Evolutionary conservation across 2,329 filamentous ascomycete genomes (phyloP), one percentile per base, ranked within the genome.

Genomic region (Penicillium sp.): DNA sequence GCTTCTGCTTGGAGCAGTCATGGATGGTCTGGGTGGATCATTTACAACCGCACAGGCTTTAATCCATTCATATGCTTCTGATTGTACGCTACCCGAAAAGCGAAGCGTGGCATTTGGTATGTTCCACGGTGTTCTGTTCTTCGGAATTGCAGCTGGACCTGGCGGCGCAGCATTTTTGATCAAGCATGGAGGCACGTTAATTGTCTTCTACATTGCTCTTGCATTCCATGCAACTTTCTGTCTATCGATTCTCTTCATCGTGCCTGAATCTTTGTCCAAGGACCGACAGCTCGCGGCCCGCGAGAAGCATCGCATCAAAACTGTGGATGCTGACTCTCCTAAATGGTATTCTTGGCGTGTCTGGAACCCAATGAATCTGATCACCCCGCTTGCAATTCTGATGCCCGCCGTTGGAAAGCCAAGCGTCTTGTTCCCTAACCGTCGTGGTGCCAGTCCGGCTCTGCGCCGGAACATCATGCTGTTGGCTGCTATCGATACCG

Each of bases 51-150:
- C 88, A 29, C 89, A 89, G 79, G 86, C 89, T 46, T 78, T 96
- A 57, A 87, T 86, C 23, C 88, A 95, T 72, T 91, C 93, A 0
- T 99, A 97, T 74, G 88, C 90, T 13, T 88, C 91, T 41, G 94
- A 99, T 74, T 96, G 91, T 74, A 93, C 92, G 0, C 81, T 89
- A 4, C 90, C 92, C 0, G 88, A 89, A 31, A 86, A 85, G 68
- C 86, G 94, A 21, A 90, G 89, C 59, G 89, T 96, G 8, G 86
- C 87, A 5, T 94, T 97, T 73, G 93, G 91, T 7, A 93, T 93
- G 71, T 88, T 97, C 67, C 91, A 97, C 68, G 92, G 91, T 12
- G 92, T 89, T 65, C 80, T 99, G 9, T 97, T 96, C 73, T 83
- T 84, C 2, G 94, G 94, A n/a, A 85, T 97, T 46, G 93, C 94